A percentile compares a stretch with the other conserved stretches of the same genome.
phyloP scores from a whole-genome alignment of 2,329 filamentous ascomycete genomes.

The Chaetoscypha palmicola region DNA sequence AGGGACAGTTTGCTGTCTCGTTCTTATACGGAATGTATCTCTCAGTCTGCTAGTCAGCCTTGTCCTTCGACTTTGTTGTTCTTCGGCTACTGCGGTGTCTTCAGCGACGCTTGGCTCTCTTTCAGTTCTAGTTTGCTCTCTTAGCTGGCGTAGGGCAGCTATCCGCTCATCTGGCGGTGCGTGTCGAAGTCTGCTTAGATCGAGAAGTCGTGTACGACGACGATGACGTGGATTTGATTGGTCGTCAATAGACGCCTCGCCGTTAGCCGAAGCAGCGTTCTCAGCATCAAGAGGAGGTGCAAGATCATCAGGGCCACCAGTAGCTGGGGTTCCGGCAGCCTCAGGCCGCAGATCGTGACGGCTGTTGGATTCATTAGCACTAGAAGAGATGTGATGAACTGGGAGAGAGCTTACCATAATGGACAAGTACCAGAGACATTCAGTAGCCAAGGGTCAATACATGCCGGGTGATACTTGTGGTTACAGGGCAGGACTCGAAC shows the following conservation, averaged over 20 bases:
- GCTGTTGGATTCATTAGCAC: slow-evolving; percentile 23
- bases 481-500: slow-evolving; percentile 61
- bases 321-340: slow-evolving; percentile 9
- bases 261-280: slow-evolving; percentile 20
- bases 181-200: slow-evolving; percentile 49
- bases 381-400: background rate
- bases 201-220: slow-evolving; percentile 47
- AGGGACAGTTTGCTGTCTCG: slow-evolving; percentile 20
- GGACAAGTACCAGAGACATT: slow-evolving; percentile 65
- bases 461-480: slow-evolving; percentile 61
- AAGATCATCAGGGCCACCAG: slow-evolving; percentile 15
- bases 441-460: slow-evolving; percentile 63
- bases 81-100: slow-evolving; percentile 16
- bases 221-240: slow-evolving; percentile 34
- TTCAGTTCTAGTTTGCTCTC: slow-evolving; percentile 32
- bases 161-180: slow-evolving; percentile 58
- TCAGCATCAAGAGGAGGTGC: slow-evolving; percentile 24
- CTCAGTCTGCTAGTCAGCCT: slow-evolving; percentile 25
- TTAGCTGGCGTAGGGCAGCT: slow-evolving; percentile 46
- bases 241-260: slow-evolving; percentile 29
- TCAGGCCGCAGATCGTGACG: slow-evolving; percentile 33
- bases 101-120: slow-evolving; percentile 1
- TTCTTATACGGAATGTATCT: slow-evolving; percentile 26
- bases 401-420: slow-evolving; percentile 48
- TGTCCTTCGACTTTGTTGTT: slow-evolving; percentile 22